phyloP scores from a whole-genome alignment of 148 eudicot species.

The Arctostaphylos glauca region DNA sequence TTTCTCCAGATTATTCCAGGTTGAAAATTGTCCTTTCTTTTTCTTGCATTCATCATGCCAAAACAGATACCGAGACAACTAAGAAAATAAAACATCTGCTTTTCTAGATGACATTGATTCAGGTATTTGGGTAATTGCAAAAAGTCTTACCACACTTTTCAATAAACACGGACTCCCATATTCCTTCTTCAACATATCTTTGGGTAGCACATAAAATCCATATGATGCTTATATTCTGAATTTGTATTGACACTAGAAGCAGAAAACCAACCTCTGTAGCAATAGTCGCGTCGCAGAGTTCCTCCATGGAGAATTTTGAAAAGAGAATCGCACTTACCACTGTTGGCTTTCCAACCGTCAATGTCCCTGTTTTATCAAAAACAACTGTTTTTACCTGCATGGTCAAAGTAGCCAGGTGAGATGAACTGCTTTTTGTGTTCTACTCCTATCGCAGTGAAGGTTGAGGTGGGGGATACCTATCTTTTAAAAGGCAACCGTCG shows the following conservation, averaged over 20 bases:
- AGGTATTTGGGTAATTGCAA: background rate
- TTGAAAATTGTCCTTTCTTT: background rate
- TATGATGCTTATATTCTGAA: background rate
- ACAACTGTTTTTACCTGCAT: constrained; percentile 78
- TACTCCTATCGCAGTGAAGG: background rate
- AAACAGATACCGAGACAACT: background rate
- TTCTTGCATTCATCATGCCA: background rate
- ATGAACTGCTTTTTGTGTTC: background rate
- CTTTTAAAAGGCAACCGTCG: background rate
- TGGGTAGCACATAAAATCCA: background rate
- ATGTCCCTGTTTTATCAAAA: constrained; percentile 97
- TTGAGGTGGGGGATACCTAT: background rate
- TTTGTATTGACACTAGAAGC: background rate
- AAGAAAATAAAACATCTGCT: background rate
- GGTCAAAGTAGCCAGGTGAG: constrained; percentile 10
- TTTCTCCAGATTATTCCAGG: background rate
- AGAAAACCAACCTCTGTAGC: constrained; percentile 70
- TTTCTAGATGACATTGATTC: background rate
- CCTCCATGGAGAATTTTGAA: constrained; percentile 71
- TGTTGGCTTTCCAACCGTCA: constrained; percentile 86
- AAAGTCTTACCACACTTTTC: background rate
- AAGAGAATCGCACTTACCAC: constrained; percentile 83
- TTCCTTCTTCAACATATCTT: background rate
- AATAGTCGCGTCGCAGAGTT: constrained; percentile 70
- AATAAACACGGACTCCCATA: background rate